phyloP scores from a whole-genome alignment of 225 moss, liverwort and hornwort species.

The Climacium dendroides region DNA sequence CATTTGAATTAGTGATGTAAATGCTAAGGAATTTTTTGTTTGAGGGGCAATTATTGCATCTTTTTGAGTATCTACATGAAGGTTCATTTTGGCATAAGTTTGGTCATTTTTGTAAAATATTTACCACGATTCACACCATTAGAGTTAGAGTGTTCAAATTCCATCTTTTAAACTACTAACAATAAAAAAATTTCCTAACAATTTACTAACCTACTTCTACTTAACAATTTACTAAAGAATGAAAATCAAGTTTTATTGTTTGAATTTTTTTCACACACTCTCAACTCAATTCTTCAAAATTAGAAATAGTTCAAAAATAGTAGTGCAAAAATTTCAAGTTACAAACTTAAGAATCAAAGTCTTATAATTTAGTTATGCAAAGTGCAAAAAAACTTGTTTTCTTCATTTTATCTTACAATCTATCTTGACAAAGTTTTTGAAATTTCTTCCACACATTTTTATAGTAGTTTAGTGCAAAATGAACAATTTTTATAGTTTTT shows the following conservation, averaged over 20 bases:
- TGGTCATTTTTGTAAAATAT: not conserved
- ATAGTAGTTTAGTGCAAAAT: not conserved
- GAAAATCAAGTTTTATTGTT: not conserved
- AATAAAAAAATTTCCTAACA: too few species aligned
- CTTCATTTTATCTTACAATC: not conserved
- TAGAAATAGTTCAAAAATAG: not conserved
- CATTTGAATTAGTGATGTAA: not conserved
- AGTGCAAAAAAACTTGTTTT: not conserved
- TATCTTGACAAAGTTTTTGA: not conserved
- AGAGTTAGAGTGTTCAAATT: too few species aligned
- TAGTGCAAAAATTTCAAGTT: not conserved
- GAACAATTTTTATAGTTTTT: too few species aligned
- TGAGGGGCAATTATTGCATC: not conserved
- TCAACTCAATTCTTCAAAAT: not conserved
- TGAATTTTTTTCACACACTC: not conserved
- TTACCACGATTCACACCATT: too few species aligned
- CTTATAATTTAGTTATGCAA: not conserved
- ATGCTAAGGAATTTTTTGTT: not conserved
- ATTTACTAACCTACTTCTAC: too few species aligned
- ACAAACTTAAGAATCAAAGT: not conserved
- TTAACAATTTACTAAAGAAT: not conserved
- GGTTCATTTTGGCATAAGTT: too few species aligned
- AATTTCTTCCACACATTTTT: not conserved
- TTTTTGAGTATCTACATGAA: not conserved
- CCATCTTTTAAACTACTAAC: too few species aligned